Evolutionary conservation across 768 basidiomycete genomes (phyloP).

Genomic region (Xerocomus spinulosus): DNA sequence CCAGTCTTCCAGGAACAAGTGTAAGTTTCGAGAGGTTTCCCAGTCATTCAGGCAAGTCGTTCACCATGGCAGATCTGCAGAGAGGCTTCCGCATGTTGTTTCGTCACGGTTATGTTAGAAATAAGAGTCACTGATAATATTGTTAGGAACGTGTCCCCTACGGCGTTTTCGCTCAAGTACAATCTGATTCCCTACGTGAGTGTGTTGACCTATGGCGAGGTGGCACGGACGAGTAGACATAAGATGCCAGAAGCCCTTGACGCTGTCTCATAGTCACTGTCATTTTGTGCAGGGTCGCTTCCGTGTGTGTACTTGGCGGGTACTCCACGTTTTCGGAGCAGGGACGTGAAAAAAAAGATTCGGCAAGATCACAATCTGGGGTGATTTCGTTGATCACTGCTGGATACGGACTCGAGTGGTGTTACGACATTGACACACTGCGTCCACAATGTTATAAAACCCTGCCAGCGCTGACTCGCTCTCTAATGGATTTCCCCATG

Average conservation of each 20-base stretch:
- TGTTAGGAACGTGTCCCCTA: conserved; percentile 58
- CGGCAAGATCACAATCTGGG: too few species aligned
- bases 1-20: conserved; percentile 64
- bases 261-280: conserved; percentile 30
- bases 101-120: neutral
- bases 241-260: conserved; percentile 32
- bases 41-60: conserved; percentile 68
- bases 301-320: conserved; percentile 22
- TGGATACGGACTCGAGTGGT: neutral
- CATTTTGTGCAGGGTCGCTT: too few species aligned
- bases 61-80: conserved; percentile 1
- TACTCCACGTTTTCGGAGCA: conserved; percentile 28
- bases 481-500: conserved; percentile 16
- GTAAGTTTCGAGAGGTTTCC: conserved; percentile 72
- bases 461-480: neutral
- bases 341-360: conserved; percentile 10
- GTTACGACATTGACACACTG: too few species aligned
- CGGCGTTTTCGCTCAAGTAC: conserved; percentile 75
- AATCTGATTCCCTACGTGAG: conserved; percentile 92
- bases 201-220: conserved; percentile 72
- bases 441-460: neutral
- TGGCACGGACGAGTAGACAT: conserved; percentile 42
- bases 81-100: conserved; percentile 18
- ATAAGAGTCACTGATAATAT: neutral
- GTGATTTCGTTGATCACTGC: neutral